A percentile compares a stretch with the other conserved stretches of the same genome.
phyloP scores from a whole-genome alignment of 1,139 yeast species.

The Lodderomyces metapsilosis region DNA sequence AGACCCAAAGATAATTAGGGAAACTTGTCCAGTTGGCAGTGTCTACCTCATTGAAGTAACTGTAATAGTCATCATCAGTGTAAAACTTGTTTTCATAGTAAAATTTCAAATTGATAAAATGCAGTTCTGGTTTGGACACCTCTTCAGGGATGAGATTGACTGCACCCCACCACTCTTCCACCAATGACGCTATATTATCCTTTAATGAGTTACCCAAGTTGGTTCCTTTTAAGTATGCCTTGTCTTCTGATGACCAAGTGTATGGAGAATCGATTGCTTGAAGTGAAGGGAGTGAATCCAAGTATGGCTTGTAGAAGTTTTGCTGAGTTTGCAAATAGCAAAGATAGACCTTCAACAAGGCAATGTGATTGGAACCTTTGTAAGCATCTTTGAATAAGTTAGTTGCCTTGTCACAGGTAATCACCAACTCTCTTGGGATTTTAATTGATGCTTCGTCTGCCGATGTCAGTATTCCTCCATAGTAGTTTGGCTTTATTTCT shows the following conservation, averaged over 20 bases:
- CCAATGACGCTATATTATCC: slow-evolving; percentile 29
- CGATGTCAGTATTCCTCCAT: slow-evolving; percentile 33
- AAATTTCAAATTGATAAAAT: slow-evolving; percentile 44
- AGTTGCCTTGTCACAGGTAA: slow-evolving; percentile 46
- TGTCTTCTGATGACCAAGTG: slow-evolving; percentile 57
- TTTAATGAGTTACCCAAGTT: slow-evolving; percentile 43
- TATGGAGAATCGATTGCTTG: slow-evolving; percentile 55
- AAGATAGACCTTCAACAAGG: slow-evolving; percentile 47
- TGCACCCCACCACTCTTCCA: slow-evolving; percentile 55
- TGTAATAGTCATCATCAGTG: slow-evolving; percentile 34
- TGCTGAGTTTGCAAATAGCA: slow-evolving; percentile 31
- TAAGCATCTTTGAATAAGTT: slow-evolving; percentile 28
- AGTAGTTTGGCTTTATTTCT: slow-evolving; percentile 26
- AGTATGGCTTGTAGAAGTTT: slow-evolving; percentile 47
- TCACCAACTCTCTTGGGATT: slow-evolving; percentile 38
- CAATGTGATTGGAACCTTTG: slow-evolving; percentile 35
- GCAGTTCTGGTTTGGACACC: slow-evolving; percentile 31
- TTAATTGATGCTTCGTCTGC: slow-evolving; percentile 21
- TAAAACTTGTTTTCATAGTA: slow-evolving; percentile 49
- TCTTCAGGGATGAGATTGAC: slow-evolving; percentile 35
- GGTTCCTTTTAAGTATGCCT: slow-evolving; percentile 58
- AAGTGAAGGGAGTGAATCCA: slow-evolving; percentile 56
- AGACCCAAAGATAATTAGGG: slow-evolving; percentile 71
- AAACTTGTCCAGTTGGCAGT: slow-evolving; percentile 58
- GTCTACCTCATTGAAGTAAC: slow-evolving; percentile 23